Evolutionary conservation across 129 eudicot genomes (phyloP).

Genomic region (Apium graveolens): DNA sequence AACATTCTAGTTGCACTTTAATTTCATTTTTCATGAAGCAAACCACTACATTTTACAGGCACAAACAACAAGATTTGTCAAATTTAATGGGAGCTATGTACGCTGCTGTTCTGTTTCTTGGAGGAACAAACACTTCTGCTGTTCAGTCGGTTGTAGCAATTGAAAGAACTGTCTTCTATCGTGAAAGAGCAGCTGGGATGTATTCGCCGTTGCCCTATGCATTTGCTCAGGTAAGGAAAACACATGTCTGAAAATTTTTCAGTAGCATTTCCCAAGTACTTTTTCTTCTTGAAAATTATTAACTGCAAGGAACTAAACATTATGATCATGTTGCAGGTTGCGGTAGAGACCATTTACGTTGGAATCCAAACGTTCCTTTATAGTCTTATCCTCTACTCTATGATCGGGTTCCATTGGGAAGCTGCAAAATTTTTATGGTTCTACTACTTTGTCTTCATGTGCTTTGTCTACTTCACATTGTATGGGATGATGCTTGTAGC

Average conservation of each 20-base stretch:
- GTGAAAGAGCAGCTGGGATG: slow-evolving; percentile 63
- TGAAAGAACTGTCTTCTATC: slow-evolving; percentile 47
- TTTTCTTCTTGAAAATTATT: not conserved
- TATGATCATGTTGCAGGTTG: slow-evolving; percentile 30
- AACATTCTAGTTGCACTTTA: not conserved
- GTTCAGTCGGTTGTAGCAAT: slow-evolving; percentile 44
- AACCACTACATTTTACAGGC: slow-evolving; percentile 19
- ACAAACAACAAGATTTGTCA: slow-evolving; percentile 41
- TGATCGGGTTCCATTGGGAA: slow-evolving; percentile 61
- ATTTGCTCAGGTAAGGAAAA: slow-evolving; percentile 41
- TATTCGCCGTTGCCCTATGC: slow-evolving; percentile 56
- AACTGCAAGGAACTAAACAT: not conserved
- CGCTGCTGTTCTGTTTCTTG: slow-evolving; percentile 53
- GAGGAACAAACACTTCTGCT: slow-evolving; percentile 40
- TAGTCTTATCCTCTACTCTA: slow-evolving; percentile 40
- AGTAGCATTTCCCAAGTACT: not conserved
- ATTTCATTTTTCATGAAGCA: not conserved
- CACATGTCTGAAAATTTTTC: not conserved
- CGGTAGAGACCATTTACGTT: slow-evolving; percentile 45
- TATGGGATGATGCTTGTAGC: slow-evolving; percentile 79
- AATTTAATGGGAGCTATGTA: slow-evolving; percentile 50
- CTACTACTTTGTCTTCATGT: slow-evolving; percentile 35
- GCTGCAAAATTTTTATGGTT: slow-evolving; percentile 45
- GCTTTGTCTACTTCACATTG: slow-evolving; percentile 44
- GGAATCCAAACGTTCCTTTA: slow-evolving; percentile 42